Percentiles rank a stretch among this genome's conserved stretches.
phyloP scores from a whole-genome alignment of 306 rosid species.

The Lagenaria siceraria region DNA sequence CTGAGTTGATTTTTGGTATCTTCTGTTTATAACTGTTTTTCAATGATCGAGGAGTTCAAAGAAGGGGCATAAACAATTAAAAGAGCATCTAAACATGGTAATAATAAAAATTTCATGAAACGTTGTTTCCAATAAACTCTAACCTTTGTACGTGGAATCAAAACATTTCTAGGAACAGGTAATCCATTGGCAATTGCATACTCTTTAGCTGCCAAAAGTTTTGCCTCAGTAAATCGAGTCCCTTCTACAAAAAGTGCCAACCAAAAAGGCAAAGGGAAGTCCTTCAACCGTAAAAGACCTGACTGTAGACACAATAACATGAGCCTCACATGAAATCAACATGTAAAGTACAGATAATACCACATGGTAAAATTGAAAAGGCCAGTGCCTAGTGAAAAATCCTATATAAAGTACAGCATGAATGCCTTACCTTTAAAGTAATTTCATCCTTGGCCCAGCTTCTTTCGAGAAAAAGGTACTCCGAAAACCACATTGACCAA shows the following conservation, averaged over 20 bases:
- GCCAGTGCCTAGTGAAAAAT: background rate
- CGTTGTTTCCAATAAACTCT: background rate
- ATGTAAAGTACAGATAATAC: background rate
- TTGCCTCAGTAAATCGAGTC: conserved; percentile 84
- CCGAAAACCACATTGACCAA: conserved; percentile 99
- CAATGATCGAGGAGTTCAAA: background rate
- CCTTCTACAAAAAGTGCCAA: conserved; percentile 96
- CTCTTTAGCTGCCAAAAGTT: conserved; percentile 81
- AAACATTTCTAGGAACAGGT: conserved; percentile 73
- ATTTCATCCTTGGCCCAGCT: conserved; percentile 93
- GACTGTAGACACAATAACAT: conserved; percentile 37
- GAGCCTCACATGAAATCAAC: conserved; percentile 13
- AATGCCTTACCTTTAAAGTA: conserved; percentile 57
- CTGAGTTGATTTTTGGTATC: background rate
- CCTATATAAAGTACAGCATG: background rate
- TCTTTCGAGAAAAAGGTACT: conserved; percentile 87
- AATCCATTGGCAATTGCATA: conserved; percentile 62
- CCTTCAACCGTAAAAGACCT: conserved; percentile 62
- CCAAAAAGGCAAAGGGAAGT: conserved; percentile 88
- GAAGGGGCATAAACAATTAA: background rate
- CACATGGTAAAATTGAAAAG: background rate
- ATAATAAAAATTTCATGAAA: background rate
- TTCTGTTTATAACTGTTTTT: background rate
- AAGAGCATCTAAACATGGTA: background rate
- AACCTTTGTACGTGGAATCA: conserved; percentile 97